A percentile compares a stretch with the other conserved stretches of the same genome.
phyloP scores from a whole-genome alignment of 768 basidiomycete genomes.

The Suillus tomentosus region DNA sequence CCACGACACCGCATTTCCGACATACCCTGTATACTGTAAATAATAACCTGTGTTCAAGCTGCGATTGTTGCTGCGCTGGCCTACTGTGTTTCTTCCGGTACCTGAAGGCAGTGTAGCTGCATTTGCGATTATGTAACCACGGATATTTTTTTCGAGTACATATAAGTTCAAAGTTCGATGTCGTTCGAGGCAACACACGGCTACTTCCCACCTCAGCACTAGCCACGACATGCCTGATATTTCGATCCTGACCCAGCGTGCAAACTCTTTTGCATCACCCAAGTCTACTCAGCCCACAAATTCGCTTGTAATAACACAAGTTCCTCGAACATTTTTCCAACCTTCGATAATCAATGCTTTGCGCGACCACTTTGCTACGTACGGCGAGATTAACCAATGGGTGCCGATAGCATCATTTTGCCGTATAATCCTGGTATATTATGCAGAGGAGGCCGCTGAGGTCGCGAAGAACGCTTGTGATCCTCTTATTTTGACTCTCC shows the following conservation, averaged over 20 bases:
- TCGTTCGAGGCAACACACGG: background rate
- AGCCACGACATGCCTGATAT: conserved; percentile 24
- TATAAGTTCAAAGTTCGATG: conserved; percentile 4
- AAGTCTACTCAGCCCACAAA: conserved; percentile 55
- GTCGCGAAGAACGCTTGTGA: conserved; percentile 67
- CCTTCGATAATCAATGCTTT: conserved; percentile 67
- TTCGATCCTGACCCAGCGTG: conserved; percentile 25
- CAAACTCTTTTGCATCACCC: background rate
- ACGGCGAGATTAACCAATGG: conserved; percentile 89
- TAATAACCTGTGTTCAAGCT: background rate
- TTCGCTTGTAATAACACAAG: conserved; percentile 76
- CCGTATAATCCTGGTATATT: conserved; percentile 82
- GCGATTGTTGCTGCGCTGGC: background rate
- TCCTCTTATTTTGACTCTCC: conserved; percentile 59
- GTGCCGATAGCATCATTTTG: conserved; percentile 82
- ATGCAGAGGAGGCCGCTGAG: conserved; percentile 62
- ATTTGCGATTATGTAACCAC: conserved; percentile 3
- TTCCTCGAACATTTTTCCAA: conserved; percentile 80
- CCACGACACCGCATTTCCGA: conserved; percentile 1
- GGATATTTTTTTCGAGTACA: background rate
- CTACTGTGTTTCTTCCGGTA: background rate
- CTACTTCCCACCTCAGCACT: background rate
- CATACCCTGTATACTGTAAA: background rate
- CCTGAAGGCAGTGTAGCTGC: background rate
- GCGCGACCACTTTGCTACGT: conserved; percentile 68